Evolutionary conservation across 495 filamentous ascomycete genomes (phyloP).

Genomic region (Chlorociboria aeruginascens): DNA sequence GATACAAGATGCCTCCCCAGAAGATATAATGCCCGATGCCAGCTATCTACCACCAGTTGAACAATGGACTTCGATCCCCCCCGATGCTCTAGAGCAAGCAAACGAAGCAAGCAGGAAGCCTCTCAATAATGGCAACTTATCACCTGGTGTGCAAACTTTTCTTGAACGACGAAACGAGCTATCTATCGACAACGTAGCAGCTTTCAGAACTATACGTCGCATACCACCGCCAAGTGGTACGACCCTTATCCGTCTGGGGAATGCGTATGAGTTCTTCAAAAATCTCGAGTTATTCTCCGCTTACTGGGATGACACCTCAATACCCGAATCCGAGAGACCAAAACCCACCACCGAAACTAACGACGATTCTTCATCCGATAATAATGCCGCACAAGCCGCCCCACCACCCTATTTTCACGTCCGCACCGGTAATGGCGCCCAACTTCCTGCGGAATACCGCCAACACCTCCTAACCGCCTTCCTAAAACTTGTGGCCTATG

Average conservation of each 20-base stretch:
- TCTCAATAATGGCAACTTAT: conserved; percentile 32
- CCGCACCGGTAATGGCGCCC: conserved; percentile 39
- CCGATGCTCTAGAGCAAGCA: conserved; percentile 29
- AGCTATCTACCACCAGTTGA: conserved; percentile 33
- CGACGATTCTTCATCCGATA: not conserved
- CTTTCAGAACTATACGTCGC: conserved; percentile 40
- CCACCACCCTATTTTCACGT: conserved; percentile 9
- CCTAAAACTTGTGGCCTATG: conserved; percentile 67
- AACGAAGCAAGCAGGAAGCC: conserved; percentile 29
- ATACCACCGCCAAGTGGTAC: conserved; percentile 35
- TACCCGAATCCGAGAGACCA: conserved; percentile 3
- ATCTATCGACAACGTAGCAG: conserved; percentile 32
- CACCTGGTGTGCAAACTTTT: conserved; percentile 37
- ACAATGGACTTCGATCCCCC: conserved; percentile 31
- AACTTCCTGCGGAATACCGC: conserved; percentile 69
- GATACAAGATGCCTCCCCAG: conserved; percentile 27
- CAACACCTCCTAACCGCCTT: conserved; percentile 59
- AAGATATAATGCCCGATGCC: conserved; percentile 35
- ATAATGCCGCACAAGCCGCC: not conserved
- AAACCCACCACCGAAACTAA: not conserved
- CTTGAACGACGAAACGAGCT: conserved; percentile 41
- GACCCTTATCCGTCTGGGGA: conserved; percentile 34
- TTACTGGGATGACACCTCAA: conserved; percentile 42
- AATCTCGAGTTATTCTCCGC: conserved; percentile 37
- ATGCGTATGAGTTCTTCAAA: conserved; percentile 46